Conservation (phyloP, 73 alveolate species). For the Blepharisma stoltei region DNA sequence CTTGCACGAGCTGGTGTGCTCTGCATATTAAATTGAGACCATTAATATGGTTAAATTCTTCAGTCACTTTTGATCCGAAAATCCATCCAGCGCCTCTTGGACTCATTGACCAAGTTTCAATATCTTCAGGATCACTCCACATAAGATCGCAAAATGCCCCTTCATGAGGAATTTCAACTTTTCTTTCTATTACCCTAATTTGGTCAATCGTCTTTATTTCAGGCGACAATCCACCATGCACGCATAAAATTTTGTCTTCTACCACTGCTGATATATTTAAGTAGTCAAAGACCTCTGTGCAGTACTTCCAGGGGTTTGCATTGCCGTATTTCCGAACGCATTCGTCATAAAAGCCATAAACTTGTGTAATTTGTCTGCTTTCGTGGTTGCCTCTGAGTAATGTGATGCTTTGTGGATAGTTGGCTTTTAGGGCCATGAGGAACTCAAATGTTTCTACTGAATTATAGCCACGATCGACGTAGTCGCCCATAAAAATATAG, state of each 20-base stretch:
- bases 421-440: constrained; percentile 80
- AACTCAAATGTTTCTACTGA: constrained; percentile 85
- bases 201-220: constrained; percentile 84
- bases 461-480: constrained; percentile 86
- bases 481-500: constrained; percentile 89
- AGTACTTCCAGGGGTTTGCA: constrained; percentile 75
- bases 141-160: constrained; percentile 88
- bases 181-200: constrained; percentile 75
- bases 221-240: constrained; percentile 93
- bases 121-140: constrained; percentile 94
- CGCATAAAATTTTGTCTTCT: constrained; percentile 78
- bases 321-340: constrained; percentile 82
- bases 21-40: constrained; percentile 75
- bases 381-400: constrained; percentile 93
- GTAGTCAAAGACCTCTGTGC: constrained; percentile 71
- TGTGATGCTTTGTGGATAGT: constrained; percentile 62
- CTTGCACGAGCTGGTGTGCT: constrained; percentile 84
- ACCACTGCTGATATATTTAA: constrained; percentile 72
- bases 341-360: constrained; percentile 50
- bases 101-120: constrained; percentile 61
- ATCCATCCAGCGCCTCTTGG: constrained; percentile 78
- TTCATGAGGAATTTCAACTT: constrained; percentile 83
- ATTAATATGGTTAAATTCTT: constrained; percentile 78
- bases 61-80: constrained; percentile 73
- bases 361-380: constrained; percentile 27